Conservation (phyloP, 2,329 filamentous ascomycete genomes). For the Pseudonectria foliicola region DNA sequence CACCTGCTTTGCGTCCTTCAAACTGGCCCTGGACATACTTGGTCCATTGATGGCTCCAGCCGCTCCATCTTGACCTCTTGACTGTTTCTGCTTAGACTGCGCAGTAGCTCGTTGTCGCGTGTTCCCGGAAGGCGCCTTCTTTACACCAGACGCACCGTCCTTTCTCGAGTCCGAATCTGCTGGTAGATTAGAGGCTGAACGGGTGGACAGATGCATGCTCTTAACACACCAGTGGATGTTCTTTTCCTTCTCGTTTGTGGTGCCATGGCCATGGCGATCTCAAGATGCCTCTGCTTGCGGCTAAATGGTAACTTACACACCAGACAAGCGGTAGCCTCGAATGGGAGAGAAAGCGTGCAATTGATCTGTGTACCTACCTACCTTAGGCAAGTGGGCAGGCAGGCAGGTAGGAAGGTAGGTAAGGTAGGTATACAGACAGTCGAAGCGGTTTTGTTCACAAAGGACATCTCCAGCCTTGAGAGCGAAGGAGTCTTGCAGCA, state of each 20-base stretch:
- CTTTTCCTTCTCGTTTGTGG: constrained; percentile 22
- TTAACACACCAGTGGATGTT: constrained; percentile 13
- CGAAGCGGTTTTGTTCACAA: too few relatives aligned
- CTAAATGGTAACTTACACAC: background rate
- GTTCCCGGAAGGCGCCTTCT: too few relatives aligned
- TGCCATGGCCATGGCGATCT: constrained; percentile 20
- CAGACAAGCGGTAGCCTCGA: too few relatives aligned
- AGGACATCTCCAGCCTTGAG: too few relatives aligned
- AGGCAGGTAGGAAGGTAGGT: too few relatives aligned
- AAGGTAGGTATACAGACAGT: too few relatives aligned
- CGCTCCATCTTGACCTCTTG: background rate
- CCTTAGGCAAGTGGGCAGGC: too few relatives aligned
- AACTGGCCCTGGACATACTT: constrained; percentile 8
- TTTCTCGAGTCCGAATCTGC: constrained; percentile 10
- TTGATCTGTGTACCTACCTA: too few relatives aligned
- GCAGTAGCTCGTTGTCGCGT: too few relatives aligned
- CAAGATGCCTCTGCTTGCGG: too few relatives aligned
- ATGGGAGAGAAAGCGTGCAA: too few relatives aligned
- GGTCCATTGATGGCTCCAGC: background rate
- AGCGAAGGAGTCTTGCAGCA: too few relatives aligned
- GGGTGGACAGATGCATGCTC: background rate
- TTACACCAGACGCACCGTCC: background rate
- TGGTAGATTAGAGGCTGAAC: constrained; percentile 1
- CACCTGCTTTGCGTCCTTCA: constrained; percentile 13
- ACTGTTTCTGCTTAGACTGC: background rate